Evolutionary conservation across 805 yeast genomes (phyloP).

Genomic region (Grigorovia jiainica): DNA sequence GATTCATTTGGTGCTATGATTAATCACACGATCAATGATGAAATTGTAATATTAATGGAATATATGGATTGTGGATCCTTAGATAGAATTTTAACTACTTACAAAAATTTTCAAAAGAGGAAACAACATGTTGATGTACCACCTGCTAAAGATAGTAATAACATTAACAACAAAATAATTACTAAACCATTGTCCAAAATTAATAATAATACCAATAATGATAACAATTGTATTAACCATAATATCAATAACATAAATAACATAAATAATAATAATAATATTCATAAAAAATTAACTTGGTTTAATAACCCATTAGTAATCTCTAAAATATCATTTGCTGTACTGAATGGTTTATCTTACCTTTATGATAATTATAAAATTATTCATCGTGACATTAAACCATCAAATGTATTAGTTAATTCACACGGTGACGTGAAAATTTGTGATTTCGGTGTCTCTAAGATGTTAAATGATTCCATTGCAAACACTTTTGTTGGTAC

Average conservation of each 20-base stretch:
- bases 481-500: slow-evolving; percentile 99
- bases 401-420: slow-evolving; percentile 83
- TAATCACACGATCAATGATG: slow-evolving; percentile 39
- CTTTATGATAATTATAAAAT: slow-evolving; percentile 77
- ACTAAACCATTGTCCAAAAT: too few relatives aligned
- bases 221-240: background rate
- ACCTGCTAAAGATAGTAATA: background rate
- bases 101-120: slow-evolving; percentile 40
- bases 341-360: slow-evolving; percentile 72
- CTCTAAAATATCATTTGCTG: slow-evolving; percentile 64
- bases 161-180: too few relatives aligned
- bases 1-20: slow-evolving; percentile 88
- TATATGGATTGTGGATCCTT: slow-evolving; percentile 91
- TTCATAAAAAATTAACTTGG: slow-evolving; percentile 15
- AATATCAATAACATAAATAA: background rate
- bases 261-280: background rate
- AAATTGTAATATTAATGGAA: slow-evolving; percentile 89
- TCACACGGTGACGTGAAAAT: slow-evolving; percentile 80
- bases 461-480: slow-evolving; percentile 84
- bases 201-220: background rate
- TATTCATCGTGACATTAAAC: slow-evolving; percentile 93
- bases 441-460: slow-evolving; percentile 94
- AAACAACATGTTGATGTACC: slow-evolving; percentile 10
- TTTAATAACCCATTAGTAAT: slow-evolving; percentile 44
- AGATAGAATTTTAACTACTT: slow-evolving; percentile 58